Evolutionary conservation across 164 flowering plant genomes (phyloP).

Genomic region (Kalanchoe fedtschenkoi): DNA sequence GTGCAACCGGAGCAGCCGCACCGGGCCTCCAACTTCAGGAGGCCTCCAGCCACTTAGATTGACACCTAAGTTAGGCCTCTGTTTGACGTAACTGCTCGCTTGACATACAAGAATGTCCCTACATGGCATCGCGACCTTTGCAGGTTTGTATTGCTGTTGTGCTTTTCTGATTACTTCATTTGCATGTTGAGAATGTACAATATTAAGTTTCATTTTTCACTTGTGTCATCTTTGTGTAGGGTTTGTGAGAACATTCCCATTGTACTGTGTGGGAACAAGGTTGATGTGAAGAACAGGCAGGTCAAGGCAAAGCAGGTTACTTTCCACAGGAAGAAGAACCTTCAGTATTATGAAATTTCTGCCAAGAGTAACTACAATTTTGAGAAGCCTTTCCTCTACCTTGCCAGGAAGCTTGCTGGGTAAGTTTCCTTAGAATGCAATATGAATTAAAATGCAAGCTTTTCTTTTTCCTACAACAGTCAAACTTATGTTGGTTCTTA

Average conservation of each 20-base stretch:
- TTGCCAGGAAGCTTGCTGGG: slow-evolving; percentile 20
- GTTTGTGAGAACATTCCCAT: slow-evolving; percentile 18
- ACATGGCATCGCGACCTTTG: slow-evolving; percentile 16
- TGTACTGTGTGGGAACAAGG: slow-evolving; percentile 18
- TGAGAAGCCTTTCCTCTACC: slow-evolving; percentile 17
- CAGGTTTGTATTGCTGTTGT: slow-evolving; percentile 7
- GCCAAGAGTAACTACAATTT: slow-evolving; percentile 17
- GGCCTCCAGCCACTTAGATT: no score
- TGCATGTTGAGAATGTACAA: no score
- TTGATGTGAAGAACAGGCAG: slow-evolving; percentile 19
- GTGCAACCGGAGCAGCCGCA: no score
- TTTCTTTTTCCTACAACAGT: background rate
- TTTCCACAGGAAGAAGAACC: slow-evolving; percentile 17
- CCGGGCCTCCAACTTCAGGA: no score
- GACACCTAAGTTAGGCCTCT: no score
- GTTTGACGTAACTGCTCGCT: slow-evolving; percentile 16
- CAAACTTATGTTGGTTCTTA: background rate
- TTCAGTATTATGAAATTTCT: slow-evolving; percentile 17
- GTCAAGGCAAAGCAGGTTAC: slow-evolving; percentile 20
- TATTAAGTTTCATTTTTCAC: background rate
- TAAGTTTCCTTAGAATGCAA: background rate
- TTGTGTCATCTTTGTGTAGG: background rate
- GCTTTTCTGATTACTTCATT: background rate
- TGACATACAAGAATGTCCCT: slow-evolving; percentile 16
- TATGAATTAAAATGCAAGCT: background rate